Evolutionary conservation across 2,329 filamentous ascomycete species (phyloP), one percentile per base, ranked within the genome.

Genomic region (Fusarium marasasianum): DNA sequence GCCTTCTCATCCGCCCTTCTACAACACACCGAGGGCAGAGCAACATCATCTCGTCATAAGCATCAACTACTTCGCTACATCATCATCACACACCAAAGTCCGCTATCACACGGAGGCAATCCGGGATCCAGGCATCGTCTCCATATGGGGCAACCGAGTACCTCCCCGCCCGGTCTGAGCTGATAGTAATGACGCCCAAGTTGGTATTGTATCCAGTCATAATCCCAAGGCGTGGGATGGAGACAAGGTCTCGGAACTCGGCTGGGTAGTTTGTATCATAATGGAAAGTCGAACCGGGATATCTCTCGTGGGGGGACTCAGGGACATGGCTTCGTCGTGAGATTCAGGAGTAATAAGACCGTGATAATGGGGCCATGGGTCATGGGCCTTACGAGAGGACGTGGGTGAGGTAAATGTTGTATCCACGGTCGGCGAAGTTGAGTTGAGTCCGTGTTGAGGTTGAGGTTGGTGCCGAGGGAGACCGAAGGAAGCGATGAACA

Each of bases 381-480:
- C 57, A 26, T 62, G 69, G 13, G 37, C 61, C 64, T 57, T 72
- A 64, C 38, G 62, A 58, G 54, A 35, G 45, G 59, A 44, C 35
- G 45, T 50, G 56, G 44, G 43, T 72, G 74, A 73, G 67, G 73
- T 38, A 76, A 77, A 74, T 76, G 44, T 24, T 57, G 51, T 50
- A n/a, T 56, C 40, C 26, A 22, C 29, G n/a, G 33, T 38, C 55
- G 48, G 61, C 33, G 31, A 48, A 43, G 56, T 41, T 55, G 37
- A 38, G 40, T 22, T 38, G 12, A 45, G 15, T 17, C 41, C 41
- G 22, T 17, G 37, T 7, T 11, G 15, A 55, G 3, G 37, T 55
- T 11, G 51, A 29, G 26, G 24, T 22, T 3, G 50, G 33, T 37
- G 8, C 51, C 24, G 35, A 53, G 26, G 22, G 29, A 50, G 22